Evolutionary conservation across 2,329 filamentous ascomycete species (phyloP).

Genomic region (Apiospora rasikravindrae): DNA sequence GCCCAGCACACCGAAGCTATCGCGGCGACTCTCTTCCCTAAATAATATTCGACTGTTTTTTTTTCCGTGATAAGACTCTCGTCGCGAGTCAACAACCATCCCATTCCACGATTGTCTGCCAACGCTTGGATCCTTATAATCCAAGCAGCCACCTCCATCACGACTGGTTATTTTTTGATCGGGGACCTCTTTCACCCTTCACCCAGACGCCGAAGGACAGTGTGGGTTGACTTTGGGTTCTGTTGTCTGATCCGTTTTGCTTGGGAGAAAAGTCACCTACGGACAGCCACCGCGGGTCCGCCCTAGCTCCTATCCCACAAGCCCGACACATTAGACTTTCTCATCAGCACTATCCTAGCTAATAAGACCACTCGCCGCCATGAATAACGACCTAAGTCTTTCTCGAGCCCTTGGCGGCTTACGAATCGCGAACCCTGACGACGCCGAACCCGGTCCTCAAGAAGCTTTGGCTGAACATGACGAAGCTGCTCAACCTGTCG

Average conservation of each 20-base stretch:
- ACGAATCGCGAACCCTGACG: slow-evolving; percentile 95
- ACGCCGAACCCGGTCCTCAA: slow-evolving; percentile 53
- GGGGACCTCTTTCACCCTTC: neutral
- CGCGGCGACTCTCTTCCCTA: neutral
- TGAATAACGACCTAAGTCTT: slow-evolving; percentile 92
- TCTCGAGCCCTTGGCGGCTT: slow-evolving; percentile 91
- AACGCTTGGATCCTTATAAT: neutral
- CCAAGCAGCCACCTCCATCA: neutral
- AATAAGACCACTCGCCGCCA: slow-evolving; percentile 44
- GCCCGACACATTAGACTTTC: slow-evolving; percentile 21
- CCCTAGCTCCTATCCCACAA: slow-evolving; percentile 10
- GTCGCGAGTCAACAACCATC: neutral
- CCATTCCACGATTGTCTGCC: neutral
- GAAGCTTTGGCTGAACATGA: slow-evolving; percentile 40
- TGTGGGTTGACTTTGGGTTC: slow-evolving; percentile 15
- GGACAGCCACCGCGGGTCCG: slow-evolving; percentile 2
- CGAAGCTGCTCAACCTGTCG: slow-evolving; percentile 25
- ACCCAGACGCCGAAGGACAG: neutral
- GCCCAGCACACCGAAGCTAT: slow-evolving; percentile 4
- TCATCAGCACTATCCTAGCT: slow-evolving; percentile 19
- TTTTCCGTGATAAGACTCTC: neutral
- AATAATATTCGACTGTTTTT: neutral
- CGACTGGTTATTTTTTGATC: neutral
- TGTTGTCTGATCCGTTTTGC: neutral
- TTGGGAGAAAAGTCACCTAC: neutral